Percentiles rank a stretch among this genome's conserved stretches.
Evolutionary conservation across 176 grass and related monocot genomes (phyloP).

Genomic region (Eleusine coracana): DNA sequence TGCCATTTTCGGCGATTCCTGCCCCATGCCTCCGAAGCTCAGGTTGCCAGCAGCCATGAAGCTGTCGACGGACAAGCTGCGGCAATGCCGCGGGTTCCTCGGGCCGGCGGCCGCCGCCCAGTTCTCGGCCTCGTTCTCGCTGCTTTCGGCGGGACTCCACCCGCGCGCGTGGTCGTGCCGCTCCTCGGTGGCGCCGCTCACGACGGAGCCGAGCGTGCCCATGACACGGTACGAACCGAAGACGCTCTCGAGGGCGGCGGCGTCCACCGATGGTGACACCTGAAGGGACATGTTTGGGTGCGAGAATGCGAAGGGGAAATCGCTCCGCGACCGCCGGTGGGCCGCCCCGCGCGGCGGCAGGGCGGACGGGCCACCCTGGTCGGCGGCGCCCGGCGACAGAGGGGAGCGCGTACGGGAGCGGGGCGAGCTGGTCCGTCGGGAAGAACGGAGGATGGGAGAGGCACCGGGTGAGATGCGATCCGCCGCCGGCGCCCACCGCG

Average conservation of each 20-base stretch:
- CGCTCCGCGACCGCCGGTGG: constrained; percentile 75
- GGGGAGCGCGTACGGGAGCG: constrained; percentile 30
- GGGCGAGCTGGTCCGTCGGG: constrained; percentile 43
- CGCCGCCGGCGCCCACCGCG: not conserved
- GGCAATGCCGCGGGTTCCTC: constrained; percentile 52
- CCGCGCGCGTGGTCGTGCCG: not conserved
- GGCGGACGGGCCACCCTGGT: not conserved
- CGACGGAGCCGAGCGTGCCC: constrained; percentile 45
- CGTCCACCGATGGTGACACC: constrained; percentile 2
- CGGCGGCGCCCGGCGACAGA: constrained; percentile 14
- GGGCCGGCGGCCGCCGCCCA: constrained; percentile 3
- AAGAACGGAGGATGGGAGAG: constrained; percentile 43
- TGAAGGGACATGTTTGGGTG: not conserved
- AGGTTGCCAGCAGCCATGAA: constrained; percentile 45
- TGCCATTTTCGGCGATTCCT: constrained; percentile 52
- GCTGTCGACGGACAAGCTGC: constrained; percentile 78
- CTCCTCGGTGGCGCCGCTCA: constrained; percentile 4
- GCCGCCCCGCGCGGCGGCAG: constrained; percentile 52
- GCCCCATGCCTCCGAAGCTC: constrained; percentile 34
- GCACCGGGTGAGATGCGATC: constrained; percentile 45
- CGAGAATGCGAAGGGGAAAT: constrained; percentile 45
- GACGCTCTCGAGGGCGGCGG: constrained; percentile 44
- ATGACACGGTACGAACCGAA: constrained; percentile 60
- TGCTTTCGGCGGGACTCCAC: constrained; percentile 61
- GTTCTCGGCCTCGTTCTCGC: constrained; percentile 69